Evolutionary conservation across 805 yeast species (phyloP).

Genomic region (Lachancea thermotolerans): DNA sequence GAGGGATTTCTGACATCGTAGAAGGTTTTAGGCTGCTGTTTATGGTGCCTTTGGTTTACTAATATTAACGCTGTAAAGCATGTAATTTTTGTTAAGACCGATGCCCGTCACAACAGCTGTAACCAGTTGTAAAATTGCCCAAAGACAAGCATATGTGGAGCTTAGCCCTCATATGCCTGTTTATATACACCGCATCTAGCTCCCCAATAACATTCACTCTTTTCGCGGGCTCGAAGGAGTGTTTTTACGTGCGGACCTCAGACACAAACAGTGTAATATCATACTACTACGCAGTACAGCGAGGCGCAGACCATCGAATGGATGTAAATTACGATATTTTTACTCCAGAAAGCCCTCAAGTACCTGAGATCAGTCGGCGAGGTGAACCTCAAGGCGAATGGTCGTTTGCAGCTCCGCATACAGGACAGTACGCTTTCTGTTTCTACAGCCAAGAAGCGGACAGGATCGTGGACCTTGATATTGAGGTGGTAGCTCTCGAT

Average conservation of each 20-base stretch:
- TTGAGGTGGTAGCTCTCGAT: conserved; percentile 42
- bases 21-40: conserved; percentile 24
- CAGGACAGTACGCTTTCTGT: conserved; percentile 85
- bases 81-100: neutral
- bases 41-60: conserved; percentile 27
- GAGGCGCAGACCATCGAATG: conserved; percentile 20
- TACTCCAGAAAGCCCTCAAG: conserved; percentile 23
- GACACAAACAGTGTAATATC: conserved; percentile 62
- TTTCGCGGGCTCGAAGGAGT: conserved; percentile 19
- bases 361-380: conserved; percentile 41
- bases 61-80: neutral
- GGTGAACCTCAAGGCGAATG: conserved; percentile 78
- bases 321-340: conserved; percentile 31
- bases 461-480: conserved; percentile 79
- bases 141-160: neutral
- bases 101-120: neutral
- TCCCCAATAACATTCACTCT: conserved; percentile 28
- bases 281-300: conserved; percentile 29
- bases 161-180: neutral
- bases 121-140: neutral
- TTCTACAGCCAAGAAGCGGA: conserved; percentile 82
- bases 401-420: conserved; percentile 52
- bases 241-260: conserved; percentile 23
- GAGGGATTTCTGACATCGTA: conserved; percentile 43
- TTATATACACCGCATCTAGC: neutral